These are phyloP conservation scores for Bimuria novae-zelandiae DNA, from an alignment of 2,329 filamentous ascomycete species.

Conservation along the genomic window DNA sequence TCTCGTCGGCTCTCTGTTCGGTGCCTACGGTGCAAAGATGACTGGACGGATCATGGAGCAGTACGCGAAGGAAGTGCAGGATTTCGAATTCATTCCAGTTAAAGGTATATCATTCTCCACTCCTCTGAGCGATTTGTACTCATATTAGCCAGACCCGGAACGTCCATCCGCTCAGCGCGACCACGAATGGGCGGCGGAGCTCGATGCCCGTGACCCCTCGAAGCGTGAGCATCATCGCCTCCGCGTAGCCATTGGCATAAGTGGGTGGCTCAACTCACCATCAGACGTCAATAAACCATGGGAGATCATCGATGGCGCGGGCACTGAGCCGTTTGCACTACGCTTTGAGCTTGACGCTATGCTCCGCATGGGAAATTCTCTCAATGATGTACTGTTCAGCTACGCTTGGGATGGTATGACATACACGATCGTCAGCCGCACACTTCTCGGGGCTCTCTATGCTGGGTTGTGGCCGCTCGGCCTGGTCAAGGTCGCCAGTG, in stretches of 20 bases:
- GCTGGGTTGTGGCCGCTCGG: conserved; percentile 54
- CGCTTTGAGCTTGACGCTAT: conserved; percentile 81
- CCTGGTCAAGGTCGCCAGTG: conserved; percentile 53
- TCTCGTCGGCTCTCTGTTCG: conserved; percentile 82
- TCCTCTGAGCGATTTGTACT: neutral
- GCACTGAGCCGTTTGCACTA: conserved; percentile 76
- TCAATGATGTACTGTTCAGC: conserved; percentile 76
- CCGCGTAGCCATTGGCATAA: conserved; percentile 77
- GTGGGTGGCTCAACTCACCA: conserved; percentile 75
- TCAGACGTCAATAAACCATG: conserved; percentile 75
- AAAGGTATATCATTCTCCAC: conserved; percentile 43
- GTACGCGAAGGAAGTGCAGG: conserved; percentile 80
- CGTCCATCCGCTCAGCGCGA: conserved; percentile 24
- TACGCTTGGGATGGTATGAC: conserved; percentile 77
- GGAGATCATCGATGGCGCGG: conserved; percentile 69
- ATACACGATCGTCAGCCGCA: conserved; percentile 69
- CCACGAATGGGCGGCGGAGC: conserved; percentile 31
- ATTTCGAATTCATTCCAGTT: conserved; percentile 85
- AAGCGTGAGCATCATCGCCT: conserved; percentile 51
- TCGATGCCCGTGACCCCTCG: conserved; percentile 28
- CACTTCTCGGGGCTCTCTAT: conserved; percentile 50
- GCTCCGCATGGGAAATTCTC: conserved; percentile 73
- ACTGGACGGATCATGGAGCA: conserved; percentile 82
- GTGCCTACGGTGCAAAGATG: conserved; percentile 82
- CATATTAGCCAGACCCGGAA: conserved; percentile 22